Conservation (phyloP, 2,329 filamentous ascomycete species). For the Fusarium neocosmosporiellum region DNA sequence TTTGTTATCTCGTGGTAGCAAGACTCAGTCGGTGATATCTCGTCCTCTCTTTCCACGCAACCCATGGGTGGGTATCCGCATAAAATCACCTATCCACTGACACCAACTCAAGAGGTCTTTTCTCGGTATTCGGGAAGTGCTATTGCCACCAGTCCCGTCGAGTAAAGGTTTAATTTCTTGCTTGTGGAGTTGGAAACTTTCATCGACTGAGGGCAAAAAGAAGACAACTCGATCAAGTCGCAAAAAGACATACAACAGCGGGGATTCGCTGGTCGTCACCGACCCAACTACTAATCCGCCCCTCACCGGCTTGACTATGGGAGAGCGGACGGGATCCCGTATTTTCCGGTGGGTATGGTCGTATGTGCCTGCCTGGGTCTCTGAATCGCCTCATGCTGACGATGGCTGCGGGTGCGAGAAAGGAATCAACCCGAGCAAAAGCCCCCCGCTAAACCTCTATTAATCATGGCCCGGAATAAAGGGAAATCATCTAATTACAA, state of each 20-base stretch:
- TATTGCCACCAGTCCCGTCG: not conserved
- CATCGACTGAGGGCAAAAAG: not conserved
- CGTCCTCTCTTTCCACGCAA: not conserved
- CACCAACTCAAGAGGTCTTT: not conserved
- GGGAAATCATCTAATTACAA: not conserved
- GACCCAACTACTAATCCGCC: not conserved
- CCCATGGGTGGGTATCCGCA: not conserved
- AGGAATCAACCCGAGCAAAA: not conserved
- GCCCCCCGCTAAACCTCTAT: not conserved
- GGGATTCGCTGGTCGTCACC: not conserved
- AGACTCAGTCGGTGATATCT: not conserved
- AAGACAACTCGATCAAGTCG: not conserved
- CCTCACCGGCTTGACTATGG: not conserved
- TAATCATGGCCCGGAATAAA: not conserved
- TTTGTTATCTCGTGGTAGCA: not conserved
- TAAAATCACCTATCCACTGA: not conserved
- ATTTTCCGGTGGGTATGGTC: not conserved
- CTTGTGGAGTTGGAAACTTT: not conserved
- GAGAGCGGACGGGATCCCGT: not conserved
- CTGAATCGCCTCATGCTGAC: not conserved
- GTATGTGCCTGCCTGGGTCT: not conserved
- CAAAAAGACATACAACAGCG: not conserved
- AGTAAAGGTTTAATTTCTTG: not conserved
- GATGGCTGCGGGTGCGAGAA: not conserved
- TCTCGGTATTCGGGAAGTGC: not conserved